Percentiles rank a stretch among this genome's conserved stretches.
Conservation (phyloP, 176 grass and related monocot species). For the Dendrocalamus sinicus region DNA sequence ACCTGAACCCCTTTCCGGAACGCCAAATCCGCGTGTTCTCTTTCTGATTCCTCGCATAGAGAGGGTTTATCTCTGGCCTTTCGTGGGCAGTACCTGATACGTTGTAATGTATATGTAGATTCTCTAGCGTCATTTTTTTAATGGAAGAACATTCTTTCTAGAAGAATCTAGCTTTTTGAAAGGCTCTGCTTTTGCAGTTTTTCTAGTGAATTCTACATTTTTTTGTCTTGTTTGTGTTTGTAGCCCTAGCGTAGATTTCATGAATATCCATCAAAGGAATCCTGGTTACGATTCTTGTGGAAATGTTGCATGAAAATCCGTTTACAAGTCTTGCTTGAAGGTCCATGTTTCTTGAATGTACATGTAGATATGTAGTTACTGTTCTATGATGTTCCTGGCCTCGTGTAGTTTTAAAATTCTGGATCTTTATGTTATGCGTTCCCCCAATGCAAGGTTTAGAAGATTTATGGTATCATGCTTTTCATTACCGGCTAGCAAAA, state of each 20-base stretch:
- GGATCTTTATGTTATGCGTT: neutral
- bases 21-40: neutral
- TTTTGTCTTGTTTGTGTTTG: neutral
- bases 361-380: neutral
- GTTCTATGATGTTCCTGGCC: neutral
- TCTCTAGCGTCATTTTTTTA: conserved; percentile 29
- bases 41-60: neutral
- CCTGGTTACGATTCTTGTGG: neutral
- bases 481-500: no score
- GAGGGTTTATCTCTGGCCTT: neutral
- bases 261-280: neutral
- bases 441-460: neutral
- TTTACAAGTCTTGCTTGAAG: neutral
- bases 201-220: neutral
- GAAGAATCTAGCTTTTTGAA: conserved; percentile 32
- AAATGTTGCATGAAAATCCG: neutral
- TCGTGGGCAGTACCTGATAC: neutral
- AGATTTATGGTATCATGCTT: neutral
- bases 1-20: neutral
- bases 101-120: conserved; percentile 35
- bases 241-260: neutral
- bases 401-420: neutral
- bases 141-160: neutral
- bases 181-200: neutral
- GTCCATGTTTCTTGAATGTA: neutral